A percentile compares a stretch with the other conserved stretches of the same genome.
Conservation (phyloP, 176 grass and related monocot species). For the Triticum timopheevii region DNA sequence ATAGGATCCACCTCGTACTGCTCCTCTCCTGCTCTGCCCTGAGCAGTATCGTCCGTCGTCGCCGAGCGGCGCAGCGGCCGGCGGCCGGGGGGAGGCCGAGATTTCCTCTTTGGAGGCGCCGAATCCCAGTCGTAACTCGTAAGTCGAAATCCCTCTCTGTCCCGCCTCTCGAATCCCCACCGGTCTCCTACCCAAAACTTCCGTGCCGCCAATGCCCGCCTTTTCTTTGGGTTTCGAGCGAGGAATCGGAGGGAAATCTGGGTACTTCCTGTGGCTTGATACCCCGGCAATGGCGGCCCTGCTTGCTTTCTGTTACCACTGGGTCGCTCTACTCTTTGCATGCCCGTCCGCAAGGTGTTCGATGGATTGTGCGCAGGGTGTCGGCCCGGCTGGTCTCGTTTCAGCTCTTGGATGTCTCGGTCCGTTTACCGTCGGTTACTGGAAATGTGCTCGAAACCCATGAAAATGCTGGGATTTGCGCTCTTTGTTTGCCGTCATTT, state of each 20-base stretch:
- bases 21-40: not conserved
- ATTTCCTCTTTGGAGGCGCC: not conserved
- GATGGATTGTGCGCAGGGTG: constrained; percentile 5
- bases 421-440: not conserved
- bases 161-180: not conserved
- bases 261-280: not conserved
- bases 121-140: not conserved
- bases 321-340: not conserved
- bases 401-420: not conserved
- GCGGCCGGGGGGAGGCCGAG: not conserved
- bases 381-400: not conserved
- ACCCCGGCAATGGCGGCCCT: not conserved
- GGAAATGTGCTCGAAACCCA: not conserved
- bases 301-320: not conserved
- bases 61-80: not conserved
- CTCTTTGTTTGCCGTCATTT: no score
- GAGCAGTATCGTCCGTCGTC: not conserved
- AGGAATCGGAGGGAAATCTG: not conserved
- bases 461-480: not conserved
- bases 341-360: not conserved
- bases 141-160: not conserved
- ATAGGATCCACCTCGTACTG: no score
- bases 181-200: not conserved
- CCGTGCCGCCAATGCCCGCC: not conserved
- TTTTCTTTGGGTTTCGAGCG: not conserved